Evolutionary conservation across 208 protist species (phyloP).

Genomic region (Eutreptiella sp.): DNA sequence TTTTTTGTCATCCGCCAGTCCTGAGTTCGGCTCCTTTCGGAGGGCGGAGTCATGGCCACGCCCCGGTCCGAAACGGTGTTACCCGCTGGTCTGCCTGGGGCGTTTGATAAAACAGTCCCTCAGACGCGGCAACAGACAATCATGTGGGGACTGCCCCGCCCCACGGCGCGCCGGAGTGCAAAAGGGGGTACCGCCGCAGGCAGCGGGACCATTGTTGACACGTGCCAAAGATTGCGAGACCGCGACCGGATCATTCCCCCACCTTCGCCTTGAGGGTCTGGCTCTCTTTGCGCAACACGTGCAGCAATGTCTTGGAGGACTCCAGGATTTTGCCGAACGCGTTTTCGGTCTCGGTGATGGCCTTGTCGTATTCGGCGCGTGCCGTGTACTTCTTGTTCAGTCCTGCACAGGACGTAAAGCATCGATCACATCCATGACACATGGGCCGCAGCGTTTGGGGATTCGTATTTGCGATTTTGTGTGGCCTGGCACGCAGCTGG

Average conservation of each 20-base stretch:
- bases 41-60: too few species aligned
- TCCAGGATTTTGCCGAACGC: conserved; percentile 78
- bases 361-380: conserved; percentile 56
- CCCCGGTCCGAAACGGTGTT: too few species aligned
- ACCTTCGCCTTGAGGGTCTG: conserved; percentile 27
- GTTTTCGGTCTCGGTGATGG: conserved; percentile 63
- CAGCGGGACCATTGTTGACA: too few species aligned
- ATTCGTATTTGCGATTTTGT: neutral
- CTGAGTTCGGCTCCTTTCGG: too few species aligned
- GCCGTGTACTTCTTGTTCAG: conserved; percentile 51
- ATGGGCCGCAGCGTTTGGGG: conserved; percentile 45
- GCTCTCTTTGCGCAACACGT: conserved; percentile 57
- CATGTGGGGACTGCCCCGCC: too few species aligned
- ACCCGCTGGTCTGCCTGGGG: too few species aligned
- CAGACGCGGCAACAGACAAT: too few species aligned
- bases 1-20: too few species aligned
- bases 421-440: conserved; percentile 51
- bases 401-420: conserved; percentile 39
- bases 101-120: too few species aligned
- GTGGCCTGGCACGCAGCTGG: too few species aligned
- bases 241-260: conserved; percentile 15
- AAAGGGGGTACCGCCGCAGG: too few species aligned
- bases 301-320: conserved; percentile 62
- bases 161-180: too few species aligned
- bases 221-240: neutral